Evolutionary conservation across 202 grass and related monocot genomes (phyloP).

Genomic region (Zizania palustris): DNA sequence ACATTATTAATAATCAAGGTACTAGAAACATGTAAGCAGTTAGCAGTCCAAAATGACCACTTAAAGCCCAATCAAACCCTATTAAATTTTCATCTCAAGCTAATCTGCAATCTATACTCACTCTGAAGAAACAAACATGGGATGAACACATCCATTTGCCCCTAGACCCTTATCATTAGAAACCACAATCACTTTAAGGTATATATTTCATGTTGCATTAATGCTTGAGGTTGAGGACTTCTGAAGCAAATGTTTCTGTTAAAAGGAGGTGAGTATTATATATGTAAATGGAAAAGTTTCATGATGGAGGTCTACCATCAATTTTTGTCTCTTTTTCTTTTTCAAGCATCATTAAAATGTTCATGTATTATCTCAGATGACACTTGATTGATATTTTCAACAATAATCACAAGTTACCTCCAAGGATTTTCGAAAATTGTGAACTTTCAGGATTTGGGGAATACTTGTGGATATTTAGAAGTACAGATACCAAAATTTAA

Average conservation of each 20-base stretch:
- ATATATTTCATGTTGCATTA: neutral
- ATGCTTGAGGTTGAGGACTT: neutral
- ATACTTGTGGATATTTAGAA: neutral
- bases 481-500: neutral
- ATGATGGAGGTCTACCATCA: neutral
- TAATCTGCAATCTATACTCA: neutral
- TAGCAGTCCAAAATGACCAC: conserved; percentile 11
- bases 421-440: neutral
- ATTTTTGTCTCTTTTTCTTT: neutral
- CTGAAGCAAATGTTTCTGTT: neutral
- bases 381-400: conserved; percentile 7
- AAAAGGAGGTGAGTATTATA: neutral
- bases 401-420: neutral
- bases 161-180: neutral
- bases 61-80: conserved; percentile 30
- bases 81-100: neutral
- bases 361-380: neutral
- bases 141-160: conserved; percentile 14
- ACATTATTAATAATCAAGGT: neutral
- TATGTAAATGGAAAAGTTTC: conserved; percentile 6
- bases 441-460: neutral
- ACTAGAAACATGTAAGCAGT: neutral
- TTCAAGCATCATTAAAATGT: conserved; percentile 8
- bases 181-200: conserved; percentile 4
- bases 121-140: neutral